These are phyloP conservation scores for Gaultheria prostrata DNA, from an alignment of 148 eudicot genomes.

Conservation along the genomic window DNA sequence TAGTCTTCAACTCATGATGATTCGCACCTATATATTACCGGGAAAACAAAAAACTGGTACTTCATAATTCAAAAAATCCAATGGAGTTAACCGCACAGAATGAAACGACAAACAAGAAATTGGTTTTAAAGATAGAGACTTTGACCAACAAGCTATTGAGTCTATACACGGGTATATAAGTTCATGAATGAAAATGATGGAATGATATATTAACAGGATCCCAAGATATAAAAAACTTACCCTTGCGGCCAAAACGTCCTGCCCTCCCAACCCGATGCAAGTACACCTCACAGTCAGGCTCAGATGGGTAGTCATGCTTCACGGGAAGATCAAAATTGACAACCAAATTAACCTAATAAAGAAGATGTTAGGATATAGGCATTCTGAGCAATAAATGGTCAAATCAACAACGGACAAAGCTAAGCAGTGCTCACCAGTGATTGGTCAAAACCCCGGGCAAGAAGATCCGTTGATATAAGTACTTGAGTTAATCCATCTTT, in stretches of 20 bases:
- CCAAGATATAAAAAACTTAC: slow-evolving; percentile 24
- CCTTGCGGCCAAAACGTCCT: slow-evolving; percentile 96
- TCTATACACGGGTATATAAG: not conserved
- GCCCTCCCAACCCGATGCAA: slow-evolving; percentile 97
- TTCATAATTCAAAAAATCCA: not conserved
- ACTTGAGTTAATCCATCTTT: slow-evolving; percentile 89
- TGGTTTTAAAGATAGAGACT: not conserved
- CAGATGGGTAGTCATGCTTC: slow-evolving; percentile 34
- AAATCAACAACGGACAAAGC: not conserved
- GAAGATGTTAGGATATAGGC: slow-evolving; percentile 9
- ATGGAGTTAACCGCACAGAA: not conserved
- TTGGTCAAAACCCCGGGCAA: slow-evolving; percentile 95
- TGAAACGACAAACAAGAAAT: not conserved
- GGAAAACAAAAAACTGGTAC: not conserved
- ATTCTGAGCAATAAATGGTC: not conserved
- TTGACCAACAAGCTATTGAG: not conserved
- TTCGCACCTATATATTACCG: not conserved
- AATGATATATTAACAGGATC: not conserved
- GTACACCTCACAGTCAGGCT: slow-evolving; percentile 90
- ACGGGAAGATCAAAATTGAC: slow-evolving; percentile 88
- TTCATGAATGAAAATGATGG: not conserved
- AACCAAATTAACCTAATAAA: slow-evolving; percentile 76
- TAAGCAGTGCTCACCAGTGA: slow-evolving; percentile 44
- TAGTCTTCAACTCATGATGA: not conserved
- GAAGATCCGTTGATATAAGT: slow-evolving; percentile 87